phyloP scores from a whole-genome alignment of 2,329 filamentous ascomycete species.

The Ophiosphaerella herpotricha region DNA sequence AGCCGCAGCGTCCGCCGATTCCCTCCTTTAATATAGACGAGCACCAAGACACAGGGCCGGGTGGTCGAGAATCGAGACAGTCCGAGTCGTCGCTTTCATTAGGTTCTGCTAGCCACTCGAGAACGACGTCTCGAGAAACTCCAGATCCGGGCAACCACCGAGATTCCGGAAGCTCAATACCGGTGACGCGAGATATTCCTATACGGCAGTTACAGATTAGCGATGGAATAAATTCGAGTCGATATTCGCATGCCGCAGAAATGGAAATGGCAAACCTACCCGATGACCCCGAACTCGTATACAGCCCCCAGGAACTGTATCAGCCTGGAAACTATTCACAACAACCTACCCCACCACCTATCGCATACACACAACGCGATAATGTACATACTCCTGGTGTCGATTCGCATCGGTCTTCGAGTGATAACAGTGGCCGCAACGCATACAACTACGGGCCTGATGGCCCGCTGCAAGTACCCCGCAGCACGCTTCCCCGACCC shows the following conservation, averaged over 20 bases:
- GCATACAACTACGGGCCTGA: constrained; percentile 38
- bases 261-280: constrained; percentile 33
- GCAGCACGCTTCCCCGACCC: constrained; percentile 68
- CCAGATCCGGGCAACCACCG: constrained; percentile 28
- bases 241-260: constrained; percentile 40
- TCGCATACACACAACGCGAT: constrained; percentile 30
- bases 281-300: constrained; percentile 29
- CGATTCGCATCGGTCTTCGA: constrained; percentile 40
- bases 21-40: constrained; percentile 41
- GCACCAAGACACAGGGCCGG: constrained; percentile 33
- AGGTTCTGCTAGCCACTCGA: constrained; percentile 42
- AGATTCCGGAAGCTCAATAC: constrained; percentile 28
- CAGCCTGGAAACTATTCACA: constrained; percentile 14
- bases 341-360: constrained; percentile 30
- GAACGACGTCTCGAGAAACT: constrained; percentile 42
- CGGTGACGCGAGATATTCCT: constrained; percentile 40
- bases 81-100: constrained; percentile 39
- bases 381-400: constrained; percentile 27
- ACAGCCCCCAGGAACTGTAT: constrained; percentile 26
- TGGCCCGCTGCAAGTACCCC: constrained; percentile 50
- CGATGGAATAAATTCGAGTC: constrained; percentile 34
- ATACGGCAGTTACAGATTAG: constrained; percentile 42
- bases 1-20: constrained; percentile 27
- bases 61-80: constrained; percentile 39
- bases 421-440: constrained; percentile 32